These are phyloP conservation scores for Oidiodendron maius DNA, from an alignment of 495 filamentous ascomycete species.

Conservation along the genomic window DNA sequence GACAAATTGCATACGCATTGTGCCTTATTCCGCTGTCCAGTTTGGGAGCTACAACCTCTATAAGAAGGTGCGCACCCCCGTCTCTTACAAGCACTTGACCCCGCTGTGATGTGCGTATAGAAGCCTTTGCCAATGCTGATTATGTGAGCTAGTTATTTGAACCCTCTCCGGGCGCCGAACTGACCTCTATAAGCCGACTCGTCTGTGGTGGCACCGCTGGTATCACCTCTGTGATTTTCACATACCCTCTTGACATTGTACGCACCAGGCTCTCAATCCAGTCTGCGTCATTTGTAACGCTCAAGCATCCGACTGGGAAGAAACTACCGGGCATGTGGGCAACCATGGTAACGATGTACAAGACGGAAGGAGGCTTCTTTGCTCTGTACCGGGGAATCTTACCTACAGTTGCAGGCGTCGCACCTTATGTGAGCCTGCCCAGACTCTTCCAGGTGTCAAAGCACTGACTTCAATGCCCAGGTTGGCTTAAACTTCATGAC, in stretches of 20 bases:
- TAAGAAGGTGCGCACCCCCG: constrained; percentile 66
- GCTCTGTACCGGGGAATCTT: constrained; percentile 90
- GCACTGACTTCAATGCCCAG: constrained; percentile 35
- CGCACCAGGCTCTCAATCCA: constrained; percentile 94
- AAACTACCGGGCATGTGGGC: constrained; percentile 91
- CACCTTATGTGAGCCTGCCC: constrained; percentile 66
- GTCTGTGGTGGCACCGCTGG: constrained; percentile 84
- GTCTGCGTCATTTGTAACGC: constrained; percentile 83
- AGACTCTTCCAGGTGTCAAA: background rate
- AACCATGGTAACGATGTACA: constrained; percentile 80
- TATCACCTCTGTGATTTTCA: constrained; percentile 80
- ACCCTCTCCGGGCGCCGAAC: constrained; percentile 56
- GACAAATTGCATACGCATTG: constrained; percentile 95
- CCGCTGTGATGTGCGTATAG: background rate
- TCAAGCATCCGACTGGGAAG: constrained; percentile 46
- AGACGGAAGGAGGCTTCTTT: constrained; percentile 74
- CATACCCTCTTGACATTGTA: constrained; percentile 89
- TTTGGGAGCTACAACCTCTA: constrained; percentile 98
- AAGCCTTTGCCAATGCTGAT: background rate
- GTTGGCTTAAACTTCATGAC: constrained; percentile 98
- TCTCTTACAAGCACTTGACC: background rate
- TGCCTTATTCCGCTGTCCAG: constrained; percentile 96
- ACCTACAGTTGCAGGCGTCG: constrained; percentile 91
- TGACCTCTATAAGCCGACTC: constrained; percentile 64
- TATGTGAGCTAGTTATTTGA: constrained; percentile 63